Evolutionary conservation across 345 rosid genomes (phyloP), one percentile per base, ranked within the genome.

Genomic region (Cochlearia excelsa): DNA sequence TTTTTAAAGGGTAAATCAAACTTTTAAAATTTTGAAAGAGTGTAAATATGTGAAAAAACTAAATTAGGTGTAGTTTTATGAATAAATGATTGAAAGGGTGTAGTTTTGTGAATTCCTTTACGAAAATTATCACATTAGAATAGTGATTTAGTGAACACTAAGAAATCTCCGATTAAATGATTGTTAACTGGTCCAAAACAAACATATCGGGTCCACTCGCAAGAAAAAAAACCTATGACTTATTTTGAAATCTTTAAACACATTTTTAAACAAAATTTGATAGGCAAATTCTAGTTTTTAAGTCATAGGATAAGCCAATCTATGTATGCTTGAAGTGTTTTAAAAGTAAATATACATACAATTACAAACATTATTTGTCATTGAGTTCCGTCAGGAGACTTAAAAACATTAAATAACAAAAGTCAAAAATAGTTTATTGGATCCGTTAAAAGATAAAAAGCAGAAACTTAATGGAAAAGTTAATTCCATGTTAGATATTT

Each of bases 161-260:
- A n/a, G n/a, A n/a, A n/a, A n/a, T n/a, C n/a, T n/a, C n/a, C n/a
- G n/a, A n/a, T n/a, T 60, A 62, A 56, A 59, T 45, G 52, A 58
- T 43, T 59, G 40, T 57, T 37, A 57, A 46, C 61, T 46, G 73
- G 77, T 47, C 47, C 49, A 31, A 31, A 31, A 9, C 71, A 66
- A 60, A 59, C 41, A 45, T 42, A 28, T 28, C 3, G 66, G 75
- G 70, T 64, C 66, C 69, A n/a, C 78, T 44, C 58, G 39, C 51
- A 45, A 58, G 28, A 65, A 61, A 65, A 66, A 63, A 70, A 70
- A 57, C 73, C 75, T 75, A 74, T 65, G 74, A 50, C 64, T 52
- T 30, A 60, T 48, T 38, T 74, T 55, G 46, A 70, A 70, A 53
- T 55, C 68, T 27, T 66, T 51, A 44, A n/a, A 52, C 30, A 45